Percentiles rank a stretch among this genome's conserved stretches.
Evolutionary conservation across 345 rosid genomes (phyloP).

Genomic region (Angophora floribunda): DNA sequence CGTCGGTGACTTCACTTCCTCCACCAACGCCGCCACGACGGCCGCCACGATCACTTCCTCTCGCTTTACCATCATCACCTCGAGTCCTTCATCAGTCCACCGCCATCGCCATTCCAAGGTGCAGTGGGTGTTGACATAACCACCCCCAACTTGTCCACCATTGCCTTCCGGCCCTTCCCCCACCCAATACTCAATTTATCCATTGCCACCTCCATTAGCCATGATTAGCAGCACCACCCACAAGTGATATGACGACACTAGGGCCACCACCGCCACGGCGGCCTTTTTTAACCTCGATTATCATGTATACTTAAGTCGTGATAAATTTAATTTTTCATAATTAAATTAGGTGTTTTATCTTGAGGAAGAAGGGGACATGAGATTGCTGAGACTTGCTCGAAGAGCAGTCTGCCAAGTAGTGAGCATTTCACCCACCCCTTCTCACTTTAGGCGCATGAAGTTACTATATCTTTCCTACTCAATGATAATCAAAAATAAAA

Average conservation of each 20-base stretch:
- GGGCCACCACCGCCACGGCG: background rate
- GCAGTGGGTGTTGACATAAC: background rate
- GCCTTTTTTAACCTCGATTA: background rate
- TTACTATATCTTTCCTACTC: no score
- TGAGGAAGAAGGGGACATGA: no score
- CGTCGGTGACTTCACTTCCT: background rate
- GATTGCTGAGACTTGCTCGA: no score
- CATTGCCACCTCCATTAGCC: background rate
- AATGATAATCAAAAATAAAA: no score
- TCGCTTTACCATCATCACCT: background rate
- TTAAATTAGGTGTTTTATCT: no score
- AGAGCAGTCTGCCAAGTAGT: no score
- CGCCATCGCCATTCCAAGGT: background rate
- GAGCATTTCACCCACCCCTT: no score
- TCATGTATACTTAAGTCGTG: background rate
- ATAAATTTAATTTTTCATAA: background rate
- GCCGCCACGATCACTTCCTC: background rate
- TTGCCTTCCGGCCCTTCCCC: background rate
- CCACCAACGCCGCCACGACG: background rate
- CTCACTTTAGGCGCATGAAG: rapidly evolving
- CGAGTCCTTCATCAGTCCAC: background rate
- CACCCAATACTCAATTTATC: background rate
- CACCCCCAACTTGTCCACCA: background rate
- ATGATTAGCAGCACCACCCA: background rate
- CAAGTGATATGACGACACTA: background rate